Evolutionary conservation across 169 alveolate genomes (phyloP).

Genomic region (Plasmodium falciparum): DNA sequence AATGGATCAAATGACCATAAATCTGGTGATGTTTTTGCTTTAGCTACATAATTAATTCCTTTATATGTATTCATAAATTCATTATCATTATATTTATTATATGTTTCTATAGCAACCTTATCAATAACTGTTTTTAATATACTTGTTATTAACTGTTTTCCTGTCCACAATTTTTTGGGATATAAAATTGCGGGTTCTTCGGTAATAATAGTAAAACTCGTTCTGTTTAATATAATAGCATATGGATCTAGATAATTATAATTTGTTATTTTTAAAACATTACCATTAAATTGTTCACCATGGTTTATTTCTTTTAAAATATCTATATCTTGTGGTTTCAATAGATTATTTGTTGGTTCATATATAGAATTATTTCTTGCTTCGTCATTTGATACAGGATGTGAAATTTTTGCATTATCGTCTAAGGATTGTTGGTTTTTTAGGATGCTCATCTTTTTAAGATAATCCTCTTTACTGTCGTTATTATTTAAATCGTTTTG

Average conservation of each 20-base stretch:
- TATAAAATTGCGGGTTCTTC: conserved; percentile 95
- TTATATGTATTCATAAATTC: conserved; percentile 78
- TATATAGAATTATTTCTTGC: background rate
- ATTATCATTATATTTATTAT: conserved; percentile 76
- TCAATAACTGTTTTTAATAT: conserved; percentile 87
- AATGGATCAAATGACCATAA: conserved; percentile 91
- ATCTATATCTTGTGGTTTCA: too few species aligned
- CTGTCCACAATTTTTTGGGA: conserved; percentile 97
- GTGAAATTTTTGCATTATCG: background rate
- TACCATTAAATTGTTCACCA: conserved; percentile 2
- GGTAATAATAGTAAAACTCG: conserved; percentile 58
- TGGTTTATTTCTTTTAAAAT: too few species aligned
- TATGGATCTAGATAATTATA: conserved; percentile 57
- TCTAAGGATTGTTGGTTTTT: background rate
- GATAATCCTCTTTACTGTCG: too few species aligned
- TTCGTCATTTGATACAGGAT: too few species aligned
- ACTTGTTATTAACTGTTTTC: conserved; percentile 94
- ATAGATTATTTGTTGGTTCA: too few species aligned
- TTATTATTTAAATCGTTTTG: background rate
- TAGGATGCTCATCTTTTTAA: background rate
- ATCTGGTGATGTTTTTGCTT: conserved; percentile 91
- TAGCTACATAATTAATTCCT: conserved; percentile 85
- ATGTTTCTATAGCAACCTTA: conserved; percentile 80
- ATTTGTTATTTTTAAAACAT: conserved; percentile 13
- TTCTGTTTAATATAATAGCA: conserved; percentile 23